Base-by-base conservation (phyloP, 2,329 filamentous ascomycete genomes). In the Epichloe gansuensis region DNA sequence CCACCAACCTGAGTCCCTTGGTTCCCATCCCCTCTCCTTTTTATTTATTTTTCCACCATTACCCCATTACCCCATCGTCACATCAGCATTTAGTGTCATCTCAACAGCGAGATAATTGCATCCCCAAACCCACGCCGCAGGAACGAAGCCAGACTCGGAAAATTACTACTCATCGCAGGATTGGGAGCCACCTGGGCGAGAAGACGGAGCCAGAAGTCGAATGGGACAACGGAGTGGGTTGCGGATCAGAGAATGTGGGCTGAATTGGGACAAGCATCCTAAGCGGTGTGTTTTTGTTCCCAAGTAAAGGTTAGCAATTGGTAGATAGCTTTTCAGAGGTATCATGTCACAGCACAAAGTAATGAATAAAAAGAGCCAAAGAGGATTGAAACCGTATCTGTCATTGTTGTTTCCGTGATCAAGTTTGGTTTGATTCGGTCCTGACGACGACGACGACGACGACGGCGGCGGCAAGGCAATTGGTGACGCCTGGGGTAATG, bases 301-400 rank as follows among this genome's bases (percentile, higher is more conserved):
- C 37, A 34, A 52, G 42, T 28, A 39, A 53, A 54, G 51, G 51
- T 23, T 51, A 43, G 54, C 51, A 43, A 51, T 48, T 48, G 48
- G 52, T 50, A 50, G 55, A 54, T 37, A 53, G 49, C 52, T 51
- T 54, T 49, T 43, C 45, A 52, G 55, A 51, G 57, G 55, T 45
- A 56, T 52, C 42, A 55, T 38, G 53, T 55, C 56, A 58, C 56
- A 56, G 46, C 56, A 56, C 54, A 48, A 51, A 52, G 55, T 49
- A 50, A 50, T 45, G 43, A 50, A 54, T 48, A 51, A 42, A 52
- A 52, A 53, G 5, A 51, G n/a, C 39, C 34, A 23, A 51, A 13
- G 34, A 12, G 15, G 15, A 39, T 13, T 31, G 25, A 48, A 7
- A 13, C n/a, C 23, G 46, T 25, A 35, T 46, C 1, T 21, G 3